Evolutionary conservation across 192 early-diverging fungal genomes (phyloP).

Genomic region (Entomortierella lignicola): DNA sequence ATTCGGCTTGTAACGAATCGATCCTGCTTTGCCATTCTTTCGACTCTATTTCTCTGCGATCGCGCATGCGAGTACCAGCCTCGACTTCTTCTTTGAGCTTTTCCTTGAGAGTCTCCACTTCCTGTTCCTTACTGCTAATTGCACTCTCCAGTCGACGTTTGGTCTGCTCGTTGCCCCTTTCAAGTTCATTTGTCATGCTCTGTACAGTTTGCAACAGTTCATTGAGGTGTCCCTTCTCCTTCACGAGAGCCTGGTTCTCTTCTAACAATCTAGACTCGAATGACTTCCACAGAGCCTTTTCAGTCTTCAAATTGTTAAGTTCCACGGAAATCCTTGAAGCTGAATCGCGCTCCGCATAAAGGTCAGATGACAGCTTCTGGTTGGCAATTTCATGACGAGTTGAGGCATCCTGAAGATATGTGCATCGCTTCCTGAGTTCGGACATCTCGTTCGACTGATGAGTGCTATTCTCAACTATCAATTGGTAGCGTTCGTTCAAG

Average conservation of each 20-base stretch:
- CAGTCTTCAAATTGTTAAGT: constrained; percentile 63
- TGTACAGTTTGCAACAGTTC: constrained; percentile 65
- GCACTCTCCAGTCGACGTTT: constrained; percentile 56
- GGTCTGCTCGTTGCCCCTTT: constrained; percentile 47
- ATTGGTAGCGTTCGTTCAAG: constrained; percentile 71
- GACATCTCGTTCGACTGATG: constrained; percentile 70
- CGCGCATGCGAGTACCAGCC: constrained; percentile 36
- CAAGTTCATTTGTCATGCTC: constrained; percentile 63
- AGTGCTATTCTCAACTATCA: constrained; percentile 61
- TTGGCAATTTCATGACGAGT: constrained; percentile 70
- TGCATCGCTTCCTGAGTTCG: constrained; percentile 71
- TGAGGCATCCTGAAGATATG: constrained; percentile 57
- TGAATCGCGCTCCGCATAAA: constrained; percentile 62
- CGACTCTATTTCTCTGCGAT: constrained; percentile 51
- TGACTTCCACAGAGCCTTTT: constrained; percentile 63
- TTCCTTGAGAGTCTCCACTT: constrained; percentile 58
- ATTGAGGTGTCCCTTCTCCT: constrained; percentile 64
- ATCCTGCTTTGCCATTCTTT: constrained; percentile 55
- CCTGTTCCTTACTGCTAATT: constrained; percentile 56
- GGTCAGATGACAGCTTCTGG: constrained; percentile 63
- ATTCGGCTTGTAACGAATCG: constrained; percentile 44
- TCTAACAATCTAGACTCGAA: constrained; percentile 63
- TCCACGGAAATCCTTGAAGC: constrained; percentile 61
- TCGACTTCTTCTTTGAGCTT: constrained; percentile 58
- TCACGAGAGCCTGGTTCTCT: constrained; percentile 60